Evolutionary conservation across 2,329 filamentous ascomycete species (phyloP), one percentile per base, ranked within the genome.

Genomic region (Dactylellina cionopaga): DNA sequence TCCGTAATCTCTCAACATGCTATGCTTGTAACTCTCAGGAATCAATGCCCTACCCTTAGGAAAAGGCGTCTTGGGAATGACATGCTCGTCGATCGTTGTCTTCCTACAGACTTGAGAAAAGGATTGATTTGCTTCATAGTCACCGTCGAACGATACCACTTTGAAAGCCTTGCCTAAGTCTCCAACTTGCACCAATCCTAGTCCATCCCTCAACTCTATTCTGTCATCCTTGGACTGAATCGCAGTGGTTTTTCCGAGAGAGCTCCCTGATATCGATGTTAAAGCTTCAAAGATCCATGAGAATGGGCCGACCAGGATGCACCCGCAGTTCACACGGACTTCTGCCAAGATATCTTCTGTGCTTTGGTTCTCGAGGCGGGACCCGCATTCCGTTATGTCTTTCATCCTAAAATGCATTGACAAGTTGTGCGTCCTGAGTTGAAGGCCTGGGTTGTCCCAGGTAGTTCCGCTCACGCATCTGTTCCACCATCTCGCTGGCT

Each of bases 141-240:
- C 63, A 9, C 76, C 77, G 1, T 66, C 73, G 39, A 78, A 78
- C 0, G 76, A 74, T 9, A 78, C 68, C 2, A 78, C 29, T 24
- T 76, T 59, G 62, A 76, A 78, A 1, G 70, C 73, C 73, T 70
- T 75, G 43, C 70, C 75, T 15, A 76, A 65, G 27, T 78, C 77
- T 9, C 77, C 76, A n/a, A 76, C 75, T 58, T 78, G 77, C 10
- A 77, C 74, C 9, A 78, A 49, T 2, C 77, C 77, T 1, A 78
- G 43, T 3, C 77, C 77, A 33, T 78, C 77, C 11, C 68, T 69
- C 25, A 77, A 52, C 1, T 46, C 47, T 29, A 78, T 77, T 3
- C 77, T 41, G 37, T 60, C 66, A 33, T 77, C 74, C 1, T 29
- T 6, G 47, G 75, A 75, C 31, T 74, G 17, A n/a, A 13, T 17